Percentiles rank a stretch among this genome's conserved stretches.
Conservation (phyloP, 2,329 filamentous ascomycete species). For the Alternaria triticimaculans region DNA sequence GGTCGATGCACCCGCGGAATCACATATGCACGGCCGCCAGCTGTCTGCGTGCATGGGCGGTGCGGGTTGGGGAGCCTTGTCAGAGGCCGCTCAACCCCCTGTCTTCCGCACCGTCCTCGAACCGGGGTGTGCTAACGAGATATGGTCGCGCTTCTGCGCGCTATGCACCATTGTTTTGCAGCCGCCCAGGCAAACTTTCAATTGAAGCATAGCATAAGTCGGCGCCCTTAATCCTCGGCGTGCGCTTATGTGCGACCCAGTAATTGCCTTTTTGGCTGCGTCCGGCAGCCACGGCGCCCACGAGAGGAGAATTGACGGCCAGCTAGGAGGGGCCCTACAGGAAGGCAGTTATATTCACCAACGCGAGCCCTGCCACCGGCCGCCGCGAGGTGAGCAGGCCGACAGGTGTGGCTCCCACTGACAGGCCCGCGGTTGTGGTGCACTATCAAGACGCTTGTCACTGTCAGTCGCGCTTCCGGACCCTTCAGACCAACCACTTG, state of each 20-base stretch:
- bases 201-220: conserved; percentile 28
- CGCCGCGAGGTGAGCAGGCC: conserved; percentile 26
- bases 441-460: conserved; percentile 35
- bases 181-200: conserved; percentile 31
- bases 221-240: conserved; percentile 25
- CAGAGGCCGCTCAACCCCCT: conserved; percentile 31
- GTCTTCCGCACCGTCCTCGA: conserved; percentile 38
- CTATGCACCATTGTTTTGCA: conserved; percentile 37
- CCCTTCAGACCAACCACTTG: conserved; percentile 31
- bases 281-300: conserved; percentile 11
- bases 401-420: conserved; percentile 40
- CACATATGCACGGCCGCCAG: conserved; percentile 38
- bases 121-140: conserved; percentile 28
- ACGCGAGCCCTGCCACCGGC: conserved; percentile 15
- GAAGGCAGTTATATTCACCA: conserved; percentile 3
- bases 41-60: conserved; percentile 36
- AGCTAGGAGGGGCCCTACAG: background rate
- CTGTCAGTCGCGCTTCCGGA: conserved; percentile 42
- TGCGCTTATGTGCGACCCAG: conserved; percentile 21
- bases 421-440: conserved; percentile 40
- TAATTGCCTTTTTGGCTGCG: conserved; percentile 12
- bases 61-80: conserved; percentile 36
- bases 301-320: background rate
- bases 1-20: conserved; percentile 45
- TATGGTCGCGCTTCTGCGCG: conserved; percentile 26